Conservation (phyloP, 306 rosid genomes). For the Psophocarpus tetragonolobus region DNA sequence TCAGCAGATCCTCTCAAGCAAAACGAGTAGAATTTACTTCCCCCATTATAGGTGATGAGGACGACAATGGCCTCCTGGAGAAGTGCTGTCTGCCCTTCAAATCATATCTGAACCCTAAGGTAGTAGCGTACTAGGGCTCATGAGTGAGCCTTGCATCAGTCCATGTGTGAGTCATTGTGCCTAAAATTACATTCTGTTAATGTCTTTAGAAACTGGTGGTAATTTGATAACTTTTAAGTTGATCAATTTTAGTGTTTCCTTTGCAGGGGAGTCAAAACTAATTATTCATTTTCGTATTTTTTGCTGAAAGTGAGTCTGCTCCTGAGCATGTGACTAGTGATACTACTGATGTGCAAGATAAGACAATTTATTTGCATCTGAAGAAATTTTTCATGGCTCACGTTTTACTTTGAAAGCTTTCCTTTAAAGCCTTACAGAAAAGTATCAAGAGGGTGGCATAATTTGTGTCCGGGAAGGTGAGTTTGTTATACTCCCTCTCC, state of each 20-base stretch:
- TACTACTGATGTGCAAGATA: slow-evolving; percentile 43
- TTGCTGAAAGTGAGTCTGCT: slow-evolving; percentile 50
- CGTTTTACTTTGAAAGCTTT: slow-evolving; percentile 80
- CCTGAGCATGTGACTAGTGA: slow-evolving; percentile 28
- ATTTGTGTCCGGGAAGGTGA: slow-evolving; percentile 95
- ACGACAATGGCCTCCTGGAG: no score
- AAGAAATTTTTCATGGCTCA: slow-evolving; percentile 89
- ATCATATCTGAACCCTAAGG: no score
- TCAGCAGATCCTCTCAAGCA: no score
- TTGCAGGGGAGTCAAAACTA: slow-evolving; percentile 85
- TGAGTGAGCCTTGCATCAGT: neutral
- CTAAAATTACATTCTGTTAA: neutral
- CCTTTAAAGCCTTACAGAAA: slow-evolving; percentile 61
- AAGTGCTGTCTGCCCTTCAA: no score
- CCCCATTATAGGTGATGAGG: no score
- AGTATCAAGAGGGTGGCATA: slow-evolving; percentile 73
- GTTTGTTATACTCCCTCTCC: slow-evolving; percentile 21
- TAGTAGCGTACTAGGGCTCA: neutral
- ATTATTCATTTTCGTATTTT: slow-evolving; percentile 71
- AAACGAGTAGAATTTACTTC: no score
- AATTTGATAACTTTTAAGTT: slow-evolving; percentile 4
- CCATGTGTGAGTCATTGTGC: neutral
- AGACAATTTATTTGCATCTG: slow-evolving; percentile 82
- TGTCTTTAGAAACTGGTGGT: neutral
- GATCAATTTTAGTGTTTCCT: slow-evolving; percentile 28